Conservation (phyloP, 352 stramenopile genomes). For the Pythium pyrilobum region DNA sequence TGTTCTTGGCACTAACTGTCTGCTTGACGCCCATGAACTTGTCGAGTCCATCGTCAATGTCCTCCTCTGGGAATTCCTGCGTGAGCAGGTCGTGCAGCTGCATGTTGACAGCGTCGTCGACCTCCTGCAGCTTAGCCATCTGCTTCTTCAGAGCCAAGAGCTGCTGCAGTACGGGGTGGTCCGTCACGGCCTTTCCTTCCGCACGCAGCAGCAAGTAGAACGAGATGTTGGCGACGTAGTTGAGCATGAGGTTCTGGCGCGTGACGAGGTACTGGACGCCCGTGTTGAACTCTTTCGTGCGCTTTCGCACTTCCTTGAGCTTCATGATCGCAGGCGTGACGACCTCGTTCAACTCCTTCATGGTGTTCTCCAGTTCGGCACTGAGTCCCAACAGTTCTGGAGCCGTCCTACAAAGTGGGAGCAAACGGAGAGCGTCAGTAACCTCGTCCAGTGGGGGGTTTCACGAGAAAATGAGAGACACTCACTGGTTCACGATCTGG, state of each 20-base stretch:
- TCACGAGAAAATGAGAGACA: constrained; percentile 1
- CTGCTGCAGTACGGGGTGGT: constrained; percentile 77
- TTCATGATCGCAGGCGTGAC: constrained; percentile 67
- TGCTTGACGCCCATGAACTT: constrained; percentile 56
- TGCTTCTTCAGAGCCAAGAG: constrained; percentile 75
- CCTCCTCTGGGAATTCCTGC: constrained; percentile 50
- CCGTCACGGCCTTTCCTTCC: constrained; percentile 70
- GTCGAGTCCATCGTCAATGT: constrained; percentile 55
- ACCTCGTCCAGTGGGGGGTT: background rate
- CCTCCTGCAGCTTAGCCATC: constrained; percentile 47
- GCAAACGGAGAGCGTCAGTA: background rate
- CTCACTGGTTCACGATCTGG: constrained; percentile 80
- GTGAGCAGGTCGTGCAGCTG: constrained; percentile 67
- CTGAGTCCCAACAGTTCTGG: constrained; percentile 73
- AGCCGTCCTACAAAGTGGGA: constrained; percentile 29
- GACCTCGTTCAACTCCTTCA: constrained; percentile 58
- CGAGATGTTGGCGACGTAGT: constrained; percentile 83
- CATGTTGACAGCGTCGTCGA: constrained; percentile 51
- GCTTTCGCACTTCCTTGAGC: constrained; percentile 57
- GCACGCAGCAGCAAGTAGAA: constrained; percentile 81
- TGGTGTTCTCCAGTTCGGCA: constrained; percentile 57
- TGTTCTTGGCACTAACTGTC: constrained; percentile 22
- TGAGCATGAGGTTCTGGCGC: constrained; percentile 76
- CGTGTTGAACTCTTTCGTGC: constrained; percentile 48
- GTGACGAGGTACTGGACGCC: constrained; percentile 75